Percentiles rank a stretch among this genome's conserved stretches.
These are phyloP conservation scores for Nothophytophthora sp. DNA, from an alignment of 352 stramenopile species.

Conservation along the genomic window DNA sequence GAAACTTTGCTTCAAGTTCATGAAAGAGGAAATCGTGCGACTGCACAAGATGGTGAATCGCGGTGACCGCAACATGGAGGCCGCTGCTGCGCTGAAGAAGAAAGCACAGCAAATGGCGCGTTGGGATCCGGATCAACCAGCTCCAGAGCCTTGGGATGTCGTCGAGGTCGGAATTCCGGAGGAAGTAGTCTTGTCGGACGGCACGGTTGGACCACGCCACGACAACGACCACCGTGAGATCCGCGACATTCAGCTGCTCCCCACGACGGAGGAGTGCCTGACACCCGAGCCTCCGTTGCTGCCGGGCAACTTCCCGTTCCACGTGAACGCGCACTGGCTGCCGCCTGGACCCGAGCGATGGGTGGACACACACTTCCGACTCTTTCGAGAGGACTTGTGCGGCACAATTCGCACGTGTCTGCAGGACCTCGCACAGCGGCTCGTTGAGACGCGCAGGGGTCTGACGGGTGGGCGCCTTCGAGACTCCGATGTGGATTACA, in stretches of 20 bases:
- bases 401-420: slow-evolving; percentile 32
- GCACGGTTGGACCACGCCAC: slow-evolving; percentile 33
- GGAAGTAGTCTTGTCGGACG: slow-evolving; percentile 14
- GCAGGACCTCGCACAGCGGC: slow-evolving; percentile 28
- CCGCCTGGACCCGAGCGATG: slow-evolving; percentile 36
- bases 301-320: slow-evolving; percentile 40
- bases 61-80: slow-evolving; percentile 13
- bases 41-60: slow-evolving; percentile 33
- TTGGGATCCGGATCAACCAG: neutral
- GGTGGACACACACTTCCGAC: slow-evolving; percentile 48
- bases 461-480: slow-evolving; percentile 16
- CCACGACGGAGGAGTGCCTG: slow-evolving; percentile 37
- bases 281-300: slow-evolving; percentile 23
- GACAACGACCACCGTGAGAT: slow-evolving; percentile 42
- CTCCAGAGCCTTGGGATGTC: slow-evolving; percentile 25
- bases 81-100: slow-evolving; percentile 4
- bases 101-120: slow-evolving; percentile 1
- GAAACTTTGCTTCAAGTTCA: slow-evolving; percentile 29
- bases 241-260: slow-evolving; percentile 32
- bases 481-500: slow-evolving; percentile 34
- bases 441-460: slow-evolving; percentile 8
- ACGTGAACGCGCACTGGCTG: slow-evolving; percentile 42
- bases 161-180: slow-evolving; percentile 25
- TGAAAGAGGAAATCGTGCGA: slow-evolving; percentile 25
- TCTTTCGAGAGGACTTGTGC: slow-evolving; percentile 47